Conservation (phyloP, 768 basidiomycete species). For the Termitomyces eurrhizus region DNA sequence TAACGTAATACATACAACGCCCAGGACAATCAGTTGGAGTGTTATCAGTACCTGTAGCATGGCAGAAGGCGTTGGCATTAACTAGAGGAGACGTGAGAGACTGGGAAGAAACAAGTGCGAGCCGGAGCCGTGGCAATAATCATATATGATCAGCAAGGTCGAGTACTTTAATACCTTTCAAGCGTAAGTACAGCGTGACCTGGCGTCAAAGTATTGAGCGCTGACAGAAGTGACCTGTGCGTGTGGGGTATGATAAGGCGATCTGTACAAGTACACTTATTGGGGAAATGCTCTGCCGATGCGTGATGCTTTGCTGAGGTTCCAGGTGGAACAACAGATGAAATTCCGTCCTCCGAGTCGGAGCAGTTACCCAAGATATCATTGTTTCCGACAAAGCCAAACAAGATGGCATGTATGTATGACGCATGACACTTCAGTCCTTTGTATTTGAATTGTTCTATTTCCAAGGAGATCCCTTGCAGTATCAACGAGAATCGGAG, state of each 20-base stretch:
- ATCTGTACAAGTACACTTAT: background rate
- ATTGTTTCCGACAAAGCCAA: constrained; percentile 1
- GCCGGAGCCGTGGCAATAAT: constrained; percentile 1
- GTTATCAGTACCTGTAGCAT: constrained; percentile 3
- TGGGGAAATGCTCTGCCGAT: background rate
- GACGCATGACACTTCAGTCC: background rate
- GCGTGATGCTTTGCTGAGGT: background rate
- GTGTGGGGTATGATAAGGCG: background rate
- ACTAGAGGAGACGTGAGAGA: background rate
- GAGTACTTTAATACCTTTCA: constrained; percentile 2
- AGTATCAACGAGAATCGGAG: background rate
- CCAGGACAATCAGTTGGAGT: constrained; percentile 2
- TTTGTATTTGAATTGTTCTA: background rate
- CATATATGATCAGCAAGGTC: background rate
- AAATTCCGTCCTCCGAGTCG: constrained; percentile 8
- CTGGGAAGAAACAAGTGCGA: background rate
- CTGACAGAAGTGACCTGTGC: background rate
- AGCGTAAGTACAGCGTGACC: background rate
- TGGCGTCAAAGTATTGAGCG: background rate
- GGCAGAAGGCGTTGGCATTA: background rate
- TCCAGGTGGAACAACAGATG: constrained; percentile 1
- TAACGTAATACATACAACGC: constrained; percentile 1
- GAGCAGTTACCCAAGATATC: background rate
- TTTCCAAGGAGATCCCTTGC: background rate
- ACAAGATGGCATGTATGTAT: background rate